Evolutionary conservation across 1,284 basidiomycete genomes (phyloP).

Genomic region (Ustilago crameri): DNA sequence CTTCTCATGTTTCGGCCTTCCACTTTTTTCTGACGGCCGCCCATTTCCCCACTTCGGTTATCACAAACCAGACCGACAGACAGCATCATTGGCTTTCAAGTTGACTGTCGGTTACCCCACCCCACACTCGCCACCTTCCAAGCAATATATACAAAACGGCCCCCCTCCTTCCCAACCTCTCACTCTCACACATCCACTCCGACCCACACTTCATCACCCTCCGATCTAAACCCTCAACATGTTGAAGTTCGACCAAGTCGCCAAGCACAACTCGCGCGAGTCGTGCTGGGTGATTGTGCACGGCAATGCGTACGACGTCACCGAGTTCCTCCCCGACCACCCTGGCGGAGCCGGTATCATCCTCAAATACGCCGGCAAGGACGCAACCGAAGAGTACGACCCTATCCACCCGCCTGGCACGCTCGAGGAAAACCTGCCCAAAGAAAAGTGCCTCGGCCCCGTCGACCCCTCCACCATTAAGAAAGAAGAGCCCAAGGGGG

Average conservation of each 20-base stretch:
- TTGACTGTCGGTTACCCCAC: not conserved
- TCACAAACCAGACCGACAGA: no score
- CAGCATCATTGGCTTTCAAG: no score
- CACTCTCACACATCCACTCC: not conserved
- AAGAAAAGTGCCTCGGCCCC: constrained; percentile 62
- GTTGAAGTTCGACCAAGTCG: constrained; percentile 72
- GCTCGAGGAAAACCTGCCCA: constrained; percentile 62
- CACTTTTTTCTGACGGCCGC: not conserved
- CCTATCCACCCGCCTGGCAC: constrained; percentile 66
- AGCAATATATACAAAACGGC: no score
- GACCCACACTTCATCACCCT: not conserved
- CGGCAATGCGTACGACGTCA: constrained; percentile 80
- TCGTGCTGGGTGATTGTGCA: constrained; percentile 90
- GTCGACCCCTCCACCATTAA: constrained; percentile 57
- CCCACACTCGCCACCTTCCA: not conserved
- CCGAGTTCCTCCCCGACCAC: constrained; percentile 82
- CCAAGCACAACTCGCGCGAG: constrained; percentile 76
- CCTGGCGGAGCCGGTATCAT: constrained; percentile 77
- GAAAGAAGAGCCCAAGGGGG: constrained; percentile 26
- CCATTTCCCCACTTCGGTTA: not conserved
- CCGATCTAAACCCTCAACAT: constrained; percentile 4
- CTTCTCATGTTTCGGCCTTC: no score
- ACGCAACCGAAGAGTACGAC: constrained; percentile 74
- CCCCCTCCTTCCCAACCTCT: not conserved
- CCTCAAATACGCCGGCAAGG: constrained; percentile 80